These are phyloP conservation scores for Kandelia obovata DNA, from an alignment of 345 rosid genomes.

Conservation along the genomic window DNA sequence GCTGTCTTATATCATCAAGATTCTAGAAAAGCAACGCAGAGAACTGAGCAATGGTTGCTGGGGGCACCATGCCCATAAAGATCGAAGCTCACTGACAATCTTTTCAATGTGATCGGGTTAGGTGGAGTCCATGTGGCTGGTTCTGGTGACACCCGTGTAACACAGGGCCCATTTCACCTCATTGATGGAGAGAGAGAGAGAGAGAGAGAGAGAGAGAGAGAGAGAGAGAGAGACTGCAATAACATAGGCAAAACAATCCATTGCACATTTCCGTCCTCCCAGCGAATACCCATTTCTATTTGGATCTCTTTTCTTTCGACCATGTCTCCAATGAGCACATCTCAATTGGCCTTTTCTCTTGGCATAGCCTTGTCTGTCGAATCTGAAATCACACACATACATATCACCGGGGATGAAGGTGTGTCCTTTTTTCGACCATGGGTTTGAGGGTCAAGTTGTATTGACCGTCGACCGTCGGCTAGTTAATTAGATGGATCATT, in stretches of 20 bases:
- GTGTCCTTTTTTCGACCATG: neutral
- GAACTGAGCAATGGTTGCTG: no score
- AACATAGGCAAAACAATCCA: neutral
- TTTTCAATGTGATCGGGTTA: no score
- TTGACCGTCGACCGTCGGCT: neutral
- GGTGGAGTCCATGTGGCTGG: no score
- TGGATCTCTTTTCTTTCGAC: constrained; percentile 2
- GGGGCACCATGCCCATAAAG: no score
- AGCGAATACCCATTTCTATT: neutral
- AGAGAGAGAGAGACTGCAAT: neutral
- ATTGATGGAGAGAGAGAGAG: neutral
- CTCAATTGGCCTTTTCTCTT: constrained; percentile 11
- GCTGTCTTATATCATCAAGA: no score
- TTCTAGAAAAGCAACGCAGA: no score
- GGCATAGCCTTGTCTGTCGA: constrained; percentile 11
- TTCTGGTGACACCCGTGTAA: no score
- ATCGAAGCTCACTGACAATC: no score
- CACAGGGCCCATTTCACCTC: no score
- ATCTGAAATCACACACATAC: neutral
- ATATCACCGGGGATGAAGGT: neutral
- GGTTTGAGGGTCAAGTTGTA: neutral
- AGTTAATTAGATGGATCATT: no score
- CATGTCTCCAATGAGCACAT: constrained; percentile 8
- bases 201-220: neutral
- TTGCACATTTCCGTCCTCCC: neutral